Evolutionary conservation across 495 filamentous ascomycete species (phyloP).

Genomic region (Annulohypoxylon stygium): DNA sequence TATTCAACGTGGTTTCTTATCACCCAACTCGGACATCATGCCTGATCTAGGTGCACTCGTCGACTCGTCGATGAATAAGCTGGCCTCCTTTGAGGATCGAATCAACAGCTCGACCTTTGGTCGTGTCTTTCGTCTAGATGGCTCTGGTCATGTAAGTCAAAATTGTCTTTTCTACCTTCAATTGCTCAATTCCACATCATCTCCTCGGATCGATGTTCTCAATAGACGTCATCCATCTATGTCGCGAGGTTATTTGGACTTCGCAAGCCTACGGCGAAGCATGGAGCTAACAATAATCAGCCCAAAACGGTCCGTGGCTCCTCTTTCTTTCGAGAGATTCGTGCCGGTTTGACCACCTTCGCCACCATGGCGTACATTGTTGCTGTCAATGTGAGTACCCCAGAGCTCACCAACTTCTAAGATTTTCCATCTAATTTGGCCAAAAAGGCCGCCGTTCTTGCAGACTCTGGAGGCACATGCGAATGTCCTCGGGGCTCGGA

Average conservation of each 20-base stretch:
- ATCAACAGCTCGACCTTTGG: conserved; percentile 68
- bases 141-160: conserved; percentile 72
- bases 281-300: conserved; percentile 55
- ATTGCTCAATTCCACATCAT: not conserved
- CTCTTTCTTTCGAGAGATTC: conserved; percentile 80
- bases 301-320: conserved; percentile 69
- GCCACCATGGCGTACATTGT: conserved; percentile 89
- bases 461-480: conserved; percentile 76
- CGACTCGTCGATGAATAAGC: conserved; percentile 36
- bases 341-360: conserved; percentile 86
- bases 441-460: conserved; percentile 65
- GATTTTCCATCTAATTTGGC: conserved; percentile 53
- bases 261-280: not conserved
- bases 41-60: conserved; percentile 11
- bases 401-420: conserved; percentile 30
- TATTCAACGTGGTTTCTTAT: conserved; percentile 19
- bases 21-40: conserved; percentile 32
- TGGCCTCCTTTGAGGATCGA: conserved; percentile 49
- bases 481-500: conserved; percentile 66
- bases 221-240: conserved; percentile 13
- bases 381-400: conserved; percentile 63
- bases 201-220: not conserved
- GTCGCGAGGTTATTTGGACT: not conserved
- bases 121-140: conserved; percentile 77
- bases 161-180: conserved; percentile 22